Percentiles rank a stretch among this genome's conserved stretches.
Conservation (phyloP, 2,329 filamentous ascomycete genomes). For the Pseudogymnoascus sp. region DNA sequence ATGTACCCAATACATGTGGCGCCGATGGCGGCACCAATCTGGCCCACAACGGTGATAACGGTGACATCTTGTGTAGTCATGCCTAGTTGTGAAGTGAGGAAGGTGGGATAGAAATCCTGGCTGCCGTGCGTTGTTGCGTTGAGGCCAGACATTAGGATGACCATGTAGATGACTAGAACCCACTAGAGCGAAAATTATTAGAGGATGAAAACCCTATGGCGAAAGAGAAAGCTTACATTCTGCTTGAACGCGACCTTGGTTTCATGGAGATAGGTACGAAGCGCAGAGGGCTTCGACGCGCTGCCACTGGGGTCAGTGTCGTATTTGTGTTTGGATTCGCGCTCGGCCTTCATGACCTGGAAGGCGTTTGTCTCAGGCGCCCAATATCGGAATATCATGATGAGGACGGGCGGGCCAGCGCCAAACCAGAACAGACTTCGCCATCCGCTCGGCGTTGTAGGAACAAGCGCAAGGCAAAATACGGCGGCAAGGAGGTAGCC, state of each 20-base stretch:
- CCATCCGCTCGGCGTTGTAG: conserved; percentile 70
- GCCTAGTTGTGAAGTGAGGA: conserved; percentile 43
- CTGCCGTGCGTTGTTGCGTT: conserved; percentile 35
- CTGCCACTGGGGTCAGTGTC: conserved; percentile 24
- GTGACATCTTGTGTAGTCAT: conserved; percentile 36
- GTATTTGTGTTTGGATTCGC: not conserved
- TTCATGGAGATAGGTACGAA: conserved; percentile 60
- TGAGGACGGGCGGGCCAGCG: conserved; percentile 64
- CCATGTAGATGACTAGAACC: conserved; percentile 67
- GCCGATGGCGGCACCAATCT: conserved; percentile 58
- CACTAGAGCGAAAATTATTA: conserved; percentile 44
- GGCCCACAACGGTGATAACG: conserved; percentile 60
- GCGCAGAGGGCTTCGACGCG: conserved; percentile 45
- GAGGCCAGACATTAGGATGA: conserved; percentile 77
- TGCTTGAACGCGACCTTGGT: conserved; percentile 65
- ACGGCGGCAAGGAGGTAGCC: conserved; percentile 29
- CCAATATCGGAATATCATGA: conserved; percentile 67
- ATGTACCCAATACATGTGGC: conserved; percentile 57
- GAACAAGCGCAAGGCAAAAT: conserved; percentile 55
- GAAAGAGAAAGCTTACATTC: not conserved
- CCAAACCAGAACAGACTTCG: conserved; percentile 81
- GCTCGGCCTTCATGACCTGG: conserved; percentile 20
- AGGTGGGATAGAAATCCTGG: conserved; percentile 45
- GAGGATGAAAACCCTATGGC: not conserved
- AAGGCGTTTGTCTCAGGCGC: conserved; percentile 70